Evolutionary conservation across 176 grass and related monocot species (phyloP), one percentile per base, ranked within the genome.

Genomic region (Carex pumila): DNA sequence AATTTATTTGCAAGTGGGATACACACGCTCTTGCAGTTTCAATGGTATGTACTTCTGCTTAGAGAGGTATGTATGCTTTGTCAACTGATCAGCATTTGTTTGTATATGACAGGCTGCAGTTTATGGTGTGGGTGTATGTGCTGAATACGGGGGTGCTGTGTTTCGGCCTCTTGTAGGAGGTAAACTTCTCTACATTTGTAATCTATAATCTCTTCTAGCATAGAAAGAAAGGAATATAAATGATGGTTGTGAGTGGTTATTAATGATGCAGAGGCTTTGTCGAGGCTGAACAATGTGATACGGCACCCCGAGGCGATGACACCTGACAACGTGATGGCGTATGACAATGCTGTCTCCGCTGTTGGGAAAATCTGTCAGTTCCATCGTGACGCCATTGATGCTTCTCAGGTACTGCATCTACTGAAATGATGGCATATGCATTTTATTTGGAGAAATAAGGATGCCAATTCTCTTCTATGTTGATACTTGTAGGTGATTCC

Each of bases 51-150:
- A 45, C 1, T 71, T 1, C 21, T 41, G 7, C 18, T 21, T 71
- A 19, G 17, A 6, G 2, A 45, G 32, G 2, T 34, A 19, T 50
- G 47, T 11, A 50, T 1, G 9, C 3, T 41, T 57, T 78, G 73
- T 57, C 12, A 18, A 36, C 52, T 78, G 30, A 57, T 77, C 49
- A 18, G 29, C 14, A 57, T 55, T 17, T 45, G 7, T 71, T 19
- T 47, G 12, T 6, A 18, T 36, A 17, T 45, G 36, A 60, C 63
- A 99, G 97, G 97, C 97, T 92, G 97, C 97, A 81, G 93, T 99
- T 49, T 99, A 99, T 87, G 97, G 97, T 77, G 88, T 99, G 56
- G 97, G 97, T 58, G 93, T 99, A 81, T 99, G 97, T 84, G 97
- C 97, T 64, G 93, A 99, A 84, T 99, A 90, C 89, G 97, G 97